These are phyloP conservation scores for Penicillium diatomitis DNA, from an alignment of 495 filamentous ascomycete species.

Conservation along the genomic window DNA sequence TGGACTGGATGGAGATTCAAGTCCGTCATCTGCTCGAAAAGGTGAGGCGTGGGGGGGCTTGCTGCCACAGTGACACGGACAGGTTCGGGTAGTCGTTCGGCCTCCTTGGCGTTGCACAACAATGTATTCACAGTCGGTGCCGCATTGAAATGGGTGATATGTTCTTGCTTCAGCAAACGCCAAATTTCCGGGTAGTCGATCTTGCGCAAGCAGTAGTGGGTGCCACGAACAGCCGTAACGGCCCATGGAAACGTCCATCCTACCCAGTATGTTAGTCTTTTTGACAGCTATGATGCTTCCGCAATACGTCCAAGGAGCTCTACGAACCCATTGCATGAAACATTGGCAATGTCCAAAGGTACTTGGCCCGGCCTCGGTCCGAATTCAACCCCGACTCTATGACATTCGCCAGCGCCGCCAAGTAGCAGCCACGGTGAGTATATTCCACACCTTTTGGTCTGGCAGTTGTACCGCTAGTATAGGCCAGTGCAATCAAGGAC, in stretches of 20 bases:
- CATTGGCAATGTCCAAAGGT: slow-evolving; percentile 92
- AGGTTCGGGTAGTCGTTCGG: slow-evolving; percentile 54
- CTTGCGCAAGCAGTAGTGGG: slow-evolving; percentile 90
- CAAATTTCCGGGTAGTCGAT: slow-evolving; percentile 93
- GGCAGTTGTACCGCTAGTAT: slow-evolving; percentile 91
- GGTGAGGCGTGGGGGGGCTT: slow-evolving; percentile 73
- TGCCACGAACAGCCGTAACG: slow-evolving; percentile 82
- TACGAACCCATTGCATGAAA: slow-evolving; percentile 78
- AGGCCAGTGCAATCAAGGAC: slow-evolving; percentile 71
- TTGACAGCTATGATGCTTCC: neutral
- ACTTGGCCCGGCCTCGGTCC: slow-evolving; percentile 57
- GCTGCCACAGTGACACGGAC: slow-evolving; percentile 91
- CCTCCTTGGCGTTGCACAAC: slow-evolving; percentile 67
- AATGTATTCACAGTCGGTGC: slow-evolving; percentile 95
- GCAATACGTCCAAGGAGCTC: neutral
- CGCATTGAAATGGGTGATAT: slow-evolving; percentile 89
- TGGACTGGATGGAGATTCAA: slow-evolving; percentile 89
- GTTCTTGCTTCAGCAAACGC: slow-evolving; percentile 71
- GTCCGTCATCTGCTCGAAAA: slow-evolving; percentile 86
- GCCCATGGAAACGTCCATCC: slow-evolving; percentile 82
- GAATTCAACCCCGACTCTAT: slow-evolving; percentile 81
- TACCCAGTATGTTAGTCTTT: slow-evolving; percentile 7
- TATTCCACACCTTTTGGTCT: slow-evolving; percentile 89
- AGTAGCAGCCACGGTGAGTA: slow-evolving; percentile 78
- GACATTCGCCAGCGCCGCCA: slow-evolving; percentile 76